Evolutionary conservation across 768 basidiomycete genomes (phyloP), one percentile per base, ranked within the genome.

Genomic region (Suillus subaureus): DNA sequence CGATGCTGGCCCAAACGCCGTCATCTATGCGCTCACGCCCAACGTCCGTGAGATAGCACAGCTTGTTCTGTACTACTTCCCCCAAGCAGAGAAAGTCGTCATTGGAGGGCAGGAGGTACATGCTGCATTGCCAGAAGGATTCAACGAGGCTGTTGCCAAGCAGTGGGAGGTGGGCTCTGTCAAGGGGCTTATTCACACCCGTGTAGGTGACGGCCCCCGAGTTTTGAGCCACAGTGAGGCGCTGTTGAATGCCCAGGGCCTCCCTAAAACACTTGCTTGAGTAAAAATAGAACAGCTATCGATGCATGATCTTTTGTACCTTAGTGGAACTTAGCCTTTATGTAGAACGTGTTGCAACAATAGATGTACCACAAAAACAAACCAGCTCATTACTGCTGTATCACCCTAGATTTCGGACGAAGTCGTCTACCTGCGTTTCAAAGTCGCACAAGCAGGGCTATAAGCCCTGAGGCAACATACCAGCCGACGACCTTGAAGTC

Each of bases 1-100:
- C 74, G 97, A 99, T 72, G 97, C 97, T 0, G 97, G 97, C 39
- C 97, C 97, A 16, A 99, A 99, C 79, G 96, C 96, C 2, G 97
- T 99, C 75, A 94, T 99, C 73, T 99, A 99, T 79, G 87, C 95
- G 0, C 85, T 86, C 5, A 83, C 89, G 69, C 84, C 88, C 72
- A 87, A 96, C 78, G 81, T 97, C 72, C 85, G 84, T 69, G 87
- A 90, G 77, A 90, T 99, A 70, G 81, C 95, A 55, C 81, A 87
- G 71, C 77, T 95, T 69, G 84, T 99, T 69, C 79, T 89, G 63
- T 80, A 83, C 64, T 98, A 92, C 79, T 99, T 99, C 87, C 96
- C 97, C 0, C 92, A 93, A 70, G 77, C 81, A n/a, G 62, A 66
- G 9, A 63, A 63, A 35, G 80, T 79, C 9, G 75, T 93, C 52